Conservation (phyloP, 2,329 filamentous ascomycete species). For the Claviceps sp. region DNA sequence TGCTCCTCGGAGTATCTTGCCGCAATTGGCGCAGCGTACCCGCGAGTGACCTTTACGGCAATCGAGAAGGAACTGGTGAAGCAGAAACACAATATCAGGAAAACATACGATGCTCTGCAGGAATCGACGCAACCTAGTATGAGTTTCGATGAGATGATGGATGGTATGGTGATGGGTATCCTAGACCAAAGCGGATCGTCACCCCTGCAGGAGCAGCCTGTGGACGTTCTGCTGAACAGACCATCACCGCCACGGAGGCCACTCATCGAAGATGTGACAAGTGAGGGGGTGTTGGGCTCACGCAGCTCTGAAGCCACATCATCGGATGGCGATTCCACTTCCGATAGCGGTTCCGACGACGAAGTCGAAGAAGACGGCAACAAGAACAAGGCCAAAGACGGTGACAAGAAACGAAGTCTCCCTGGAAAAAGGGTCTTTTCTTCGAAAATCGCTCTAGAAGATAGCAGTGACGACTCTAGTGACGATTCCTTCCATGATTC, state of each 20-base stretch:
- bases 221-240: neutral
- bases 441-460: neutral
- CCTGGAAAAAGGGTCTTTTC: neutral
- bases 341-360: neutral
- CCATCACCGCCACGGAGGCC: slow-evolving; percentile 9
- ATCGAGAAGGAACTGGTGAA: slow-evolving; percentile 23
- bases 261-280: slow-evolving; percentile 15
- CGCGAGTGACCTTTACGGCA: slow-evolving; percentile 20
- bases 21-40: slow-evolving; percentile 30
- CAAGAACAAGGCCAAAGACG: neutral
- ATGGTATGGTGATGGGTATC: slow-evolving; percentile 12
- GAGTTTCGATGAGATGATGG: slow-evolving; percentile 20
- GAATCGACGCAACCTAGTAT: slow-evolving; percentile 18
- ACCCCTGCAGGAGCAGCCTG: neutral
- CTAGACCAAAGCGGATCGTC: slow-evolving; percentile 3
- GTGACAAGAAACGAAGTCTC: neutral
- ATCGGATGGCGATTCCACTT: neutral
- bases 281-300: neutral
- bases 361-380: neutral
- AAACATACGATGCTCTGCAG: slow-evolving; percentile 24
- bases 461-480: slow-evolving; percentile 7
- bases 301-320: slow-evolving; percentile 8
- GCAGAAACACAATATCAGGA: slow-evolving; percentile 21
- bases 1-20: slow-evolving; percentile 18
- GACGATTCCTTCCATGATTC: slow-evolving; percentile 3